Percentiles rank a stretch among this genome's conserved stretches.
These are phyloP conservation scores for Arthrobotrys musiformis DNA, from an alignment of 2,329 filamentous ascomycete genomes.

Conservation along the genomic window DNA sequence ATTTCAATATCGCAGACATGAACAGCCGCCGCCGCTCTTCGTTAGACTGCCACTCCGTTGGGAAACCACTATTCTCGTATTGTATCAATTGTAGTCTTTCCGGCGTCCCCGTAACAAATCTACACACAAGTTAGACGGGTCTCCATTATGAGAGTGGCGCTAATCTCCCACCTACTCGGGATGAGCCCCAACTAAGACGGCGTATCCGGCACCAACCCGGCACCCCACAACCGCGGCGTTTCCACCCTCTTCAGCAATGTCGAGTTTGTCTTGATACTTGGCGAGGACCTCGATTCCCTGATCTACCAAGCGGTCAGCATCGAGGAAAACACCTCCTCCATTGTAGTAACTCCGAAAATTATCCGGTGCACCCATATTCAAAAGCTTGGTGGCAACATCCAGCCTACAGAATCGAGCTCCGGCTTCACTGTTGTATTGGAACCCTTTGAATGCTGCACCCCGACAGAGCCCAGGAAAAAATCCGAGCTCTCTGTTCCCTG, in stretches of 20 bases:
- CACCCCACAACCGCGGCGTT: conserved; percentile 85
- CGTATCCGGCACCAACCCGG: conserved; percentile 81
- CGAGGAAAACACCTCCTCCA: conserved; percentile 91
- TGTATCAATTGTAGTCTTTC: conserved; percentile 68
- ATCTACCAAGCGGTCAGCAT: conserved; percentile 72
- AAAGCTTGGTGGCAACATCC: conserved; percentile 68
- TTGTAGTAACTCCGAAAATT: conserved; percentile 87
- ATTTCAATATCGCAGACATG: conserved; percentile 79
- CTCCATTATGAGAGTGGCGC: conserved; percentile 49
- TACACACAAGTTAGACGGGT: conserved; percentile 62
- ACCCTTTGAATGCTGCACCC: conserved; percentile 87
- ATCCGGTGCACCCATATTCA: conserved; percentile 67
- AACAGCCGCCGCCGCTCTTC: conserved; percentile 78
- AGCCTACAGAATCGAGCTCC: conserved; percentile 80
- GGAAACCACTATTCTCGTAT: conserved; percentile 66
- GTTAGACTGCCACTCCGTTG: conserved; percentile 74
- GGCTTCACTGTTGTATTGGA: conserved; percentile 87
- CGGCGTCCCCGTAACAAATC: conserved; percentile 84
- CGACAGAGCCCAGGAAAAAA: conserved; percentile 90
- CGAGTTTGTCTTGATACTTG: conserved; percentile 77
- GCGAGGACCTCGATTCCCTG: conserved; percentile 83
- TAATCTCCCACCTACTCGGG: conserved; percentile 75
- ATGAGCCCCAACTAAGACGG: conserved; percentile 85
- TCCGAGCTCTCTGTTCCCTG: conserved; percentile 82
- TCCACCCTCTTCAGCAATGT: conserved; percentile 79